Conservation (phyloP, 2,329 filamentous ascomycete genomes). For the Beauveria pseudobassiana region DNA sequence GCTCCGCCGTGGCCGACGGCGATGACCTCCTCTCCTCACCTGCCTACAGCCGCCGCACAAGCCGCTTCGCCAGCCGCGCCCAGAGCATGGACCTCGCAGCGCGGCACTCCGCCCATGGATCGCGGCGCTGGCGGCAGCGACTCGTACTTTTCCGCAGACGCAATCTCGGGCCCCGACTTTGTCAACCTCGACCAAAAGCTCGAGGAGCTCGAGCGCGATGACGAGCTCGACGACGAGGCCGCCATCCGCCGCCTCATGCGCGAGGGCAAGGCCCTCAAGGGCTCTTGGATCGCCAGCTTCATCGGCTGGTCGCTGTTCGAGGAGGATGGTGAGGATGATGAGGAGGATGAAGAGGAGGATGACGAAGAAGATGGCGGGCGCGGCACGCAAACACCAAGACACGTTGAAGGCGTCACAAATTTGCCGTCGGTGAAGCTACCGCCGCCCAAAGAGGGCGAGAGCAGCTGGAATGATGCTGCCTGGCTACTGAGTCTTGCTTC, state of each 20-base stretch:
- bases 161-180: conserved; percentile 51
- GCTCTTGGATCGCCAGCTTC: conserved; percentile 52
- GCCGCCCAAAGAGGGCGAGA: conserved; percentile 44
- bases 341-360: conserved; percentile 31
- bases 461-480: conserved; percentile 59
- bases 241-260: conserved; percentile 50
- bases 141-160: conserved; percentile 35
- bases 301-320: conserved; percentile 56
- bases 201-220: conserved; percentile 45
- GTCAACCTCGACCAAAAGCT: conserved; percentile 54
- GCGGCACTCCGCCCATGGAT: conserved; percentile 38
- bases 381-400: conserved; percentile 27
- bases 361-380: conserved; percentile 21
- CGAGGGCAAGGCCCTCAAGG: conserved; percentile 42
- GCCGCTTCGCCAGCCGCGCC: conserved; percentile 34
- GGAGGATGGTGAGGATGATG: conserved; percentile 49
- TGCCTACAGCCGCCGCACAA: conserved; percentile 40
- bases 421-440: conserved; percentile 39
- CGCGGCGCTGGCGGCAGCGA: conserved; percentile 25
- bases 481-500: conserved; percentile 60
- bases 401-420: conserved; percentile 34
- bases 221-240: conserved; percentile 49
- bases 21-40: conserved; percentile 24
- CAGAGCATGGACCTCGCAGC: conserved; percentile 27
- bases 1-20: conserved; percentile 30